Evolutionary conservation across 306 rosid genomes (phyloP).

Genomic region (Pterocarpus macrocarpus): DNA sequence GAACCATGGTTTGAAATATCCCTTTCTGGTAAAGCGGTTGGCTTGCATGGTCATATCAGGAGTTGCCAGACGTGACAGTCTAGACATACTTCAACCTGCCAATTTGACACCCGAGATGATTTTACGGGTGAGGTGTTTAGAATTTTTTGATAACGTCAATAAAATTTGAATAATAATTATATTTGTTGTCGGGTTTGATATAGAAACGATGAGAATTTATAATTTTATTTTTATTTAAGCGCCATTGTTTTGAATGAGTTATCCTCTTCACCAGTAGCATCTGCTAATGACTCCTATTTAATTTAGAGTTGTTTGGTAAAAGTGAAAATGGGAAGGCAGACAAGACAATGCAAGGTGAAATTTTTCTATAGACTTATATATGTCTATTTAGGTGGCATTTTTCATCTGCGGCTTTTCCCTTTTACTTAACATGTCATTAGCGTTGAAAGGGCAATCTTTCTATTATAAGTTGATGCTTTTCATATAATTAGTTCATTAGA

Average conservation of each 20-base stretch:
- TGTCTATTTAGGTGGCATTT: slow-evolving; percentile 15
- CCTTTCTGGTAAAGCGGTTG: slow-evolving; percentile 87
- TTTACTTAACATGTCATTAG: background rate
- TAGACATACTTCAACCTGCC: slow-evolving; percentile 93
- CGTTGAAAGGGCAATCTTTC: slow-evolving; percentile 23
- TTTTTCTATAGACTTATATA: slow-evolving; percentile 25
- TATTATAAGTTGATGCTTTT: slow-evolving; percentile 2
- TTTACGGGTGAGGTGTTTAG: slow-evolving; percentile 56
- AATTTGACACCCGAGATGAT: slow-evolving; percentile 69
- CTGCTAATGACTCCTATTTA: slow-evolving; percentile 17
- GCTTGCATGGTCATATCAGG: slow-evolving; percentile 91
- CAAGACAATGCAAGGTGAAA: slow-evolving; percentile 15
- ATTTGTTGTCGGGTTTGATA: slow-evolving; percentile 19
- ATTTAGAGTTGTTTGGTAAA: slow-evolving; percentile 30
- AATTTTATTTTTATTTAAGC: background rate
- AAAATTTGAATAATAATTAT: slow-evolving; percentile 28
- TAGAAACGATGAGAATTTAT: background rate
- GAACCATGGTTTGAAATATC: slow-evolving; percentile 79
- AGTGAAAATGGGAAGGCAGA: slow-evolving; percentile 23
- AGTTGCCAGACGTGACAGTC: slow-evolving; percentile 63
- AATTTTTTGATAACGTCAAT: slow-evolving; percentile 23
- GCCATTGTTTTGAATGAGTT: background rate
- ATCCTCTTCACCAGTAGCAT: background rate
- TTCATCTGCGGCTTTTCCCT: background rate
- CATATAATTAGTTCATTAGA: slow-evolving; percentile 11